phyloP scores from a whole-genome alignment of 2,329 filamentous ascomycete genomes.

The Hypomyces rosellus region DNA sequence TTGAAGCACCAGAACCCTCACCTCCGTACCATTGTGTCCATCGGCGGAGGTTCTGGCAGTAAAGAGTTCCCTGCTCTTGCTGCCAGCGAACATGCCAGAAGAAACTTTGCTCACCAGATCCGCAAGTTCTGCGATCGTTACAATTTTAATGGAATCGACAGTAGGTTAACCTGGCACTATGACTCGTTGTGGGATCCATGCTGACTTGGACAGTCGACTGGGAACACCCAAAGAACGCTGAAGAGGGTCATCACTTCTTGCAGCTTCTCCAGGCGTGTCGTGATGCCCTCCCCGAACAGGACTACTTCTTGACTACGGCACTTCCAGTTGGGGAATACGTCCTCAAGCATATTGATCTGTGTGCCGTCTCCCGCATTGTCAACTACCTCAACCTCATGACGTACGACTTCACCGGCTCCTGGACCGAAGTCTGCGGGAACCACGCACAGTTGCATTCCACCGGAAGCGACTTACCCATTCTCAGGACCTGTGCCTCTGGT shows the following conservation, averaged over 20 bases:
- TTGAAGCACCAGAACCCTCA: slow-evolving; percentile 51
- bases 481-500: slow-evolving; percentile 43
- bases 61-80: slow-evolving; percentile 55
- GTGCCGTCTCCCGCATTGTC: slow-evolving; percentile 43
- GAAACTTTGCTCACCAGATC: slow-evolving; percentile 49
- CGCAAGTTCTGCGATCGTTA: slow-evolving; percentile 49
- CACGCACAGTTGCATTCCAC: slow-evolving; percentile 55
- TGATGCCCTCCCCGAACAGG: slow-evolving; percentile 45
- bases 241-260: slow-evolving; percentile 53
- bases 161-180: slow-evolving; percentile 28
- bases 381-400: slow-evolving; percentile 63
- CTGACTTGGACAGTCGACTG: slow-evolving; percentile 49
- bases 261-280: slow-evolving; percentile 50
- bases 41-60: slow-evolving; percentile 59
- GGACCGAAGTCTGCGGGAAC: slow-evolving; percentile 55
- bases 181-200: background rate
- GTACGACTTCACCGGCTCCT: slow-evolving; percentile 62
- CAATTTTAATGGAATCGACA: slow-evolving; percentile 58
- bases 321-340: slow-evolving; percentile 58
- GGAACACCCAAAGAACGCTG: slow-evolving; percentile 54
- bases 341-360: slow-evolving; percentile 53
- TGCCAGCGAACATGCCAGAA: slow-evolving; percentile 37
- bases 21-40: slow-evolving; percentile 55
- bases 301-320: slow-evolving; percentile 54
- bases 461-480: slow-evolving; percentile 20